Percentiles rank a stretch among this genome's conserved stretches.
Evolutionary conservation across 148 eudicot genomes (phyloP).

Genomic region (Mesembryanthemum crystallinum): DNA sequence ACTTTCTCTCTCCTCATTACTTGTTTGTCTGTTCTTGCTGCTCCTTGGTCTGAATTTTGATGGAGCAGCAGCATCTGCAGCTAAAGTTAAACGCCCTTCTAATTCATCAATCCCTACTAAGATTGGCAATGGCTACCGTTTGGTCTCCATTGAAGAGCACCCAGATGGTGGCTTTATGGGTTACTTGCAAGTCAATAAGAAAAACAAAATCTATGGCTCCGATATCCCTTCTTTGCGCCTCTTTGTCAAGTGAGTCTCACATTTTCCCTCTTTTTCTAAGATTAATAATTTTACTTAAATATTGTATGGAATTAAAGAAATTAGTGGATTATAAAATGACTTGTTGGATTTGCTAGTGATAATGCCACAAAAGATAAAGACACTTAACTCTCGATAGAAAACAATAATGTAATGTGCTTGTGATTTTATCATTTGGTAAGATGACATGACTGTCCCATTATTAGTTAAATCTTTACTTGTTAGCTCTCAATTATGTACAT

Average conservation of each 20-base stretch:
- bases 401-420: too few relatives aligned
- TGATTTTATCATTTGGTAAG: too few relatives aligned
- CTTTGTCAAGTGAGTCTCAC: slow-evolving; percentile 69
- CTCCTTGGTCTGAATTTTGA: slow-evolving; percentile 27
- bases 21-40: slow-evolving; percentile 16
- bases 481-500: too few relatives aligned
- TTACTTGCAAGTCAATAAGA: slow-evolving; percentile 65
- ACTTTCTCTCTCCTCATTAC: slow-evolving; percentile 3
- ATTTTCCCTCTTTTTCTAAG: neutral
- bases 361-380: too few relatives aligned
- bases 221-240: slow-evolving; percentile 78
- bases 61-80: neutral
- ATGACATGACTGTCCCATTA: too few relatives aligned
- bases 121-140: slow-evolving; percentile 82
- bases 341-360: too few relatives aligned
- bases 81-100: slow-evolving; percentile 9
- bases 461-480: too few relatives aligned
- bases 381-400: too few relatives aligned
- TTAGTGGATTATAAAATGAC: too few relatives aligned
- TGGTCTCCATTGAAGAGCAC: slow-evolving; percentile 65
- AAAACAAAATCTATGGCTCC: slow-evolving; percentile 66
- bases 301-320: neutral
- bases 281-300: neutral
- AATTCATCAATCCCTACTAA: slow-evolving; percentile 39
- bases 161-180: slow-evolving; percentile 77